Evolutionary conservation across 2,329 filamentous ascomycete genomes (phyloP), one percentile per base, ranked within the genome.

Genomic region (Alternaria angustiovoidea): DNA sequence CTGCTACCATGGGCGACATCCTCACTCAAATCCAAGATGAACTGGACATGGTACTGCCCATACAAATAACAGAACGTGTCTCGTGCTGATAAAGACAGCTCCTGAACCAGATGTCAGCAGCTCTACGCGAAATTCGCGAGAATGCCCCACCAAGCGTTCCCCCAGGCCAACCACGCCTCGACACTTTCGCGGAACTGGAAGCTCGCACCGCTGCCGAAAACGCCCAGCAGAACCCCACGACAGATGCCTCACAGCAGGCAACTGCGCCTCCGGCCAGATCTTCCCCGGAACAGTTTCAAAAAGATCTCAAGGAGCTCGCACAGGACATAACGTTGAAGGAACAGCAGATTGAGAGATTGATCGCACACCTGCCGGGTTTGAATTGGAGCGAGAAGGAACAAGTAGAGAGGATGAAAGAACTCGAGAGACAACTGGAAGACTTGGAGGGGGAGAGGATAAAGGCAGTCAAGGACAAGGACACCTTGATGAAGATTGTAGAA

Each of bases 21-120:
- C 84, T 96, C 59, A 94, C 92, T 1, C 92, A 95, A 78, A 84
- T 95, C 59, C 92, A 96, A 79, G 91, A 95, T 81, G 89, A 91
- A 78, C 87, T 94, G 62, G 92, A 95, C 73, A 88, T 93, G 85
- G 91, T 92, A 81, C 34, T 44, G 20, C 24, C 22, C 28, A 28
- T 22, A 20, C 30, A 30, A 47, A 44, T n/a, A 43, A 20, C 43
- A 47, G 22, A 34, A 16, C 11, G 9, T 26, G 30, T 48, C 39
- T 39, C 54, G 14, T 47, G 41, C 48, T 57, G 16, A 64, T 36
- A 18, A 16, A 12, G 7, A 18, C 62, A 84, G 81, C 79, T 84
- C 38, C 75, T 82, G 20, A 80, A 81, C 41, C 81, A 83, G 71
- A 83, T 84, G 81, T 56, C 59, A 81, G 80, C 70, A 73, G 80